Evolutionary conservation across 805 yeast genomes (phyloP).

Genomic region (Candida caryicola): DNA sequence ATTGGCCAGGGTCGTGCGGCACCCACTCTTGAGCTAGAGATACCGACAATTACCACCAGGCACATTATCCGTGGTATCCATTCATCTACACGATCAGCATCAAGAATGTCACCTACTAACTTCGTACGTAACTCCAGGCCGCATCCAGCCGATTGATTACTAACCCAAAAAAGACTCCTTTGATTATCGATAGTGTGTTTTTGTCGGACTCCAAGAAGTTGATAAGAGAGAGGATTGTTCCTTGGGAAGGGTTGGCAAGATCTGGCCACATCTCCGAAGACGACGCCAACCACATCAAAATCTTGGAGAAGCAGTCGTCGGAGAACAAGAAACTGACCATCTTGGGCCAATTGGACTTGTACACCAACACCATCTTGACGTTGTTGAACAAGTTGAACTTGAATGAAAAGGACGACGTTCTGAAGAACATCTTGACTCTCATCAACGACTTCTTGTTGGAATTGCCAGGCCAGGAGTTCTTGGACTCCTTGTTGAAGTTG

Average conservation of each 20-base stretch:
- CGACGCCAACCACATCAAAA: constrained; percentile 62
- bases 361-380: constrained; percentile 52
- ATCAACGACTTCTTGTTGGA: constrained; percentile 54
- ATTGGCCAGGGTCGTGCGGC: not conserved
- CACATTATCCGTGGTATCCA: not conserved
- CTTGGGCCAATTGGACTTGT: constrained; percentile 44
- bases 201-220: constrained; percentile 63
- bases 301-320: constrained; percentile 47
- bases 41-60: not conserved
- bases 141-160: constrained; percentile 6
- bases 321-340: constrained; percentile 44
- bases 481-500: constrained; percentile 41
- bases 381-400: constrained; percentile 48
- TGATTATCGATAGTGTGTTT: constrained; percentile 60
- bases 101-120: constrained; percentile 8
- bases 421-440: constrained; percentile 61
- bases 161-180: constrained; percentile 25
- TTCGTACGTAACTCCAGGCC: constrained; percentile 13
- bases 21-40: not conserved
- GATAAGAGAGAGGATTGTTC: constrained; percentile 76
- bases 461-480: constrained; percentile 31
- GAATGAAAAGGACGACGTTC: constrained; percentile 57
- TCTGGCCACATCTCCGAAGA: constrained; percentile 62
- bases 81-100: not conserved
- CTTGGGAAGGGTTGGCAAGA: constrained; percentile 89